Conservation (phyloP, 345 rosid species). For the Eucalyptus sp. region DNA sequence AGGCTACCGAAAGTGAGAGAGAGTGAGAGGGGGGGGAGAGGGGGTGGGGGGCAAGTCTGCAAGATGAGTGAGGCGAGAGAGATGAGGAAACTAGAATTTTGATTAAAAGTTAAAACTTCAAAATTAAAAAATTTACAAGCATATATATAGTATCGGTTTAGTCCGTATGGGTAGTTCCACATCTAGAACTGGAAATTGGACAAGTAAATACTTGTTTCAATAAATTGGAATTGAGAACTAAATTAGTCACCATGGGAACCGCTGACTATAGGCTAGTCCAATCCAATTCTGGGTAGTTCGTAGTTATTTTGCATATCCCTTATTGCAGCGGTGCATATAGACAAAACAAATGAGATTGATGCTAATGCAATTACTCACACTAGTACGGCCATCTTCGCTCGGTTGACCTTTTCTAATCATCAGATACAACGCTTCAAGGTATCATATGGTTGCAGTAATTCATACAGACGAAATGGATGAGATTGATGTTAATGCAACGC, state of each 20-base stretch:
- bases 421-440: neutral
- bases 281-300: too few relatives aligned
- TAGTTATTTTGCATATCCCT: too few relatives aligned
- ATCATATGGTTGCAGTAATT: neutral
- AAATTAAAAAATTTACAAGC: too few relatives aligned
- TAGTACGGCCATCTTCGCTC: neutral
- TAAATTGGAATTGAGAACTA: accelerated
- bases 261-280: accelerated
- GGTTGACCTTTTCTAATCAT: neutral
- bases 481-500: neutral
- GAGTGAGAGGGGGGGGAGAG: neutral
- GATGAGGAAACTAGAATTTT: too few relatives aligned
- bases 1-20: neutral
- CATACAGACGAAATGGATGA: neutral
- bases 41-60: accelerated
- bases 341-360: neutral
- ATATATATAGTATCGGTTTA: too few relatives aligned
- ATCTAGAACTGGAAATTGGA: accelerated
- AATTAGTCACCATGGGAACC: accelerated
- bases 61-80: neutral
- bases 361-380: neutral
- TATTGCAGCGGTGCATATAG: too few relatives aligned
- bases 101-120: too few relatives aligned
- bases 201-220: accelerated
- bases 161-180: accelerated